Evolutionary conservation across 305 asterid genomes (phyloP).

Genomic region (Fraxinus floribunda): DNA sequence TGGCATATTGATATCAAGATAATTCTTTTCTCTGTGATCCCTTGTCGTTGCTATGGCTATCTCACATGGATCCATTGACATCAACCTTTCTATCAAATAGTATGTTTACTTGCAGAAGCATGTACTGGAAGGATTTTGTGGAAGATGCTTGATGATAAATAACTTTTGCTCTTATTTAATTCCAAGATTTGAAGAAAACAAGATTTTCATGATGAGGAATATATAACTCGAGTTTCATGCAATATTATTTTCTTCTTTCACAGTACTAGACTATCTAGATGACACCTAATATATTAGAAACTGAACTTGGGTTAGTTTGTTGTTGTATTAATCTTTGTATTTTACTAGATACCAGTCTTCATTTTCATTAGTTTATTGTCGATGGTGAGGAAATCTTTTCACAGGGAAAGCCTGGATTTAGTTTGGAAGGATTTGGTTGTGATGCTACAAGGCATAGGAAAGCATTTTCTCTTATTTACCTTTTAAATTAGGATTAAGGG

Average conservation of each 20-base stretch:
- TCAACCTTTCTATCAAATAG: slow-evolving; percentile 4
- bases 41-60: neutral
- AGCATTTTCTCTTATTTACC: neutral
- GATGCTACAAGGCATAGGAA: neutral
- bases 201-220: neutral
- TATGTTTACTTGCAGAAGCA: slow-evolving; percentile 6
- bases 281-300: neutral
- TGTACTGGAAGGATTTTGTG: neutral
- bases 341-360: neutral
- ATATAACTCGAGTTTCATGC: neutral
- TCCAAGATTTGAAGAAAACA: neutral
- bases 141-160: slow-evolving; percentile 6
- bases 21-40: neutral
- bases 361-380: neutral
- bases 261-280: neutral
- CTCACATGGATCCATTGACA: neutral
- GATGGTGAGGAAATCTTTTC: neutral
- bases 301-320: neutral
- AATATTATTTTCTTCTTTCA: neutral
- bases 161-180: neutral
- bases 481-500: neutral
- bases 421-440: neutral
- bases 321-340: neutral
- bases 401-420: neutral
- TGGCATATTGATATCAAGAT: neutral